A percentile compares a stretch with the other conserved stretches of the same genome.
These are phyloP conservation scores for Chalciporus piperatus DNA, from an alignment of 768 basidiomycete genomes.

Conservation along the genomic window DNA sequence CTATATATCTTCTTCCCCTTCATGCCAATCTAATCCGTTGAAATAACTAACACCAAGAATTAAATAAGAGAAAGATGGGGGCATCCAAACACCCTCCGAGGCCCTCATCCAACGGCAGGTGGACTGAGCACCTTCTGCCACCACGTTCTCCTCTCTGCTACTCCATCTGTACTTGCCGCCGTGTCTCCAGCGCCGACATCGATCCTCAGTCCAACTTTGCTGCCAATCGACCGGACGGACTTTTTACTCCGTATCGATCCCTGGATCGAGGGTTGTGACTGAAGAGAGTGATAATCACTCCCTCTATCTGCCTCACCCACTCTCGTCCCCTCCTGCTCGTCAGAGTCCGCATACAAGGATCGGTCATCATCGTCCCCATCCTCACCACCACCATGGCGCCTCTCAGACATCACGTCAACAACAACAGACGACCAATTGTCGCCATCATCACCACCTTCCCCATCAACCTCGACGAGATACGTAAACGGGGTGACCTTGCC, in stretches of 20 bases:
- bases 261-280: slow-evolving; percentile 23
- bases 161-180: neutral
- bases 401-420: neutral
- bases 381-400: neutral
- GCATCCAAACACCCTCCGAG: neutral
- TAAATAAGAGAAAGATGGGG: neutral
- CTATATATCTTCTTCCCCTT: neutral
- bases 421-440: slow-evolving; percentile 3
- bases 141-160: slow-evolving; percentile 26
- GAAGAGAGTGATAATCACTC: slow-evolving; percentile 31
- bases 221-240: slow-evolving; percentile 20
- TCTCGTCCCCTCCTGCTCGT: neutral
- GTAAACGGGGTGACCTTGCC: slow-evolving; percentile 34
- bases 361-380: slow-evolving; percentile 14
- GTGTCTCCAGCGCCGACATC: neutral
- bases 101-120: slow-evolving; percentile 10
- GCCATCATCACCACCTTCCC: slow-evolving; percentile 16
- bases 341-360: slow-evolving; percentile 25
- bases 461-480: slow-evolving; percentile 32
- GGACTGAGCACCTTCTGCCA: slow-evolving; percentile 30
- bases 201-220: slow-evolving; percentile 3
- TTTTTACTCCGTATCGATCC: slow-evolving; percentile 21
- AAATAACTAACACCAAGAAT: slow-evolving; percentile 1
- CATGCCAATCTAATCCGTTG: neutral
- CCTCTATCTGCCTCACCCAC: slow-evolving; percentile 5